Percentiles rank a stretch among this genome's conserved stretches.
These are phyloP conservation scores for Comarum palustre DNA, from an alignment of 306 rosid genomes.

Conservation along the genomic window DNA sequence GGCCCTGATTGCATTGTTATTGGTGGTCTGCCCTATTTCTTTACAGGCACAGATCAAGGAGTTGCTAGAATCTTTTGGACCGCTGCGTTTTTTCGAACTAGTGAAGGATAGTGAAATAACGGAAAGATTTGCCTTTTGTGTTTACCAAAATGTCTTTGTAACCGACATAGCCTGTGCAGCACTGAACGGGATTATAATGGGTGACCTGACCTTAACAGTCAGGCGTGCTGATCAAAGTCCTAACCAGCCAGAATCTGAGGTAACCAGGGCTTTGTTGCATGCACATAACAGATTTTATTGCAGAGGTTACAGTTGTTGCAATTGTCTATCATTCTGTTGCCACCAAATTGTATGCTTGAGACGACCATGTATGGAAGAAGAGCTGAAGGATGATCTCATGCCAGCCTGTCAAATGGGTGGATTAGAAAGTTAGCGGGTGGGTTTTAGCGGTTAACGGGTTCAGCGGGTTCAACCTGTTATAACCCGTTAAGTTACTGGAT, in stretches of 20 bases:
- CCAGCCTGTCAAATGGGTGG: too few species aligned
- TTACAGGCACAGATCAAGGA: constrained; percentile 91
- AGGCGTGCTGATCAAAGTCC: too few species aligned
- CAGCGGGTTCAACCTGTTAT: too few species aligned
- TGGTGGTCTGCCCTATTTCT: constrained; percentile 93
- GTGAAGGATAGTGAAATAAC: constrained; percentile 96
- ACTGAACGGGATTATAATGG: too few species aligned
- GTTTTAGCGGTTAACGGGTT: too few species aligned
- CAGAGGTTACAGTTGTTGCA: constrained; percentile 73
- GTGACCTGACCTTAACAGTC: too few species aligned
- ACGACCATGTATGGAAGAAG: constrained; percentile 70
- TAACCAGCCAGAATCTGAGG: too few species aligned
- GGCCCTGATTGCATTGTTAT: constrained; percentile 98
- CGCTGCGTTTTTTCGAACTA: constrained; percentile 88
- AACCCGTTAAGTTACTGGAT: too few species aligned
- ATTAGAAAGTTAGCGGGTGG: too few species aligned
- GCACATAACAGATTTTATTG: not conserved
- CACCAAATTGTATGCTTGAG: constrained; percentile 84
- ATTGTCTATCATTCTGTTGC: constrained; percentile 56
- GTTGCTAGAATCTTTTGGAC: constrained; percentile 92
- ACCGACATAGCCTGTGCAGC: too few species aligned
- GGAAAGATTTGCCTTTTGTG: constrained; percentile 97
- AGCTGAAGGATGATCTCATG: constrained; percentile 88
- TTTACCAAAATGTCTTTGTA: constrained; percentile 59
- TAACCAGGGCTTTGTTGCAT: too few species aligned